phyloP scores from a whole-genome alignment of 345 rosid species.

The Anastatica hierochuntica region DNA sequence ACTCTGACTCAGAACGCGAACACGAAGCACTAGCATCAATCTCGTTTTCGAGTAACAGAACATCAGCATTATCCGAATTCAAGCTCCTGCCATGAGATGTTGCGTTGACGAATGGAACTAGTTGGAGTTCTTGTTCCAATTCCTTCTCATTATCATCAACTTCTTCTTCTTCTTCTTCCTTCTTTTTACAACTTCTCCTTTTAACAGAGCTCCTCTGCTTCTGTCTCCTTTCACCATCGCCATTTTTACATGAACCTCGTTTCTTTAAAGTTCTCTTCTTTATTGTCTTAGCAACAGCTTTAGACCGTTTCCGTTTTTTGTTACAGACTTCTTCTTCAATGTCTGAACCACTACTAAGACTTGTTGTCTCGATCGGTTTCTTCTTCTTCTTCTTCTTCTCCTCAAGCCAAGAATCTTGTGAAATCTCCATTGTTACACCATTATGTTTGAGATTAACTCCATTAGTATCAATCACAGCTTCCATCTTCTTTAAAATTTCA shows the following conservation, averaged over 20 bases:
- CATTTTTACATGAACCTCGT: background rate
- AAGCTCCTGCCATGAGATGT: background rate
- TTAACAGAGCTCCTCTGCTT: slow-evolving; percentile 18
- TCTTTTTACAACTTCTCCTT: slow-evolving; percentile 2
- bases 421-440: background rate
- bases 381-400: slow-evolving; percentile 7
- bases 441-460: background rate
- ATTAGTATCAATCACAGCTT: slow-evolving; percentile 1
- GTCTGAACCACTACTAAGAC: slow-evolving; percentile 16
- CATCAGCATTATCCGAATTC: background rate
- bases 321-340: slow-evolving; percentile 6
- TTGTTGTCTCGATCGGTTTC: slow-evolving; percentile 1
- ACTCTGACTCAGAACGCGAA: slow-evolving; percentile 12
- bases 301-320: slow-evolving; percentile 19
- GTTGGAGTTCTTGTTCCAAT: background rate
- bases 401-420: slow-evolving; percentile 4
- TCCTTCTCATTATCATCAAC: background rate
- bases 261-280: slow-evolving; percentile 3
- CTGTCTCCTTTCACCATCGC: background rate
- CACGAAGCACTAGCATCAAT: background rate
- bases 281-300: slow-evolving; percentile 9
- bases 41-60: background rate
- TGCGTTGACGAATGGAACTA: slow-evolving; percentile 1
- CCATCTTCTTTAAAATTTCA: slow-evolving; percentile 3
- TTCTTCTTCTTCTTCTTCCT: background rate